Percentiles rank a stretch among this genome's conserved stretches.
phyloP scores from a whole-genome alignment of 2,329 filamentous ascomycete species.

The Gaeumannomyces sp. region DNA sequence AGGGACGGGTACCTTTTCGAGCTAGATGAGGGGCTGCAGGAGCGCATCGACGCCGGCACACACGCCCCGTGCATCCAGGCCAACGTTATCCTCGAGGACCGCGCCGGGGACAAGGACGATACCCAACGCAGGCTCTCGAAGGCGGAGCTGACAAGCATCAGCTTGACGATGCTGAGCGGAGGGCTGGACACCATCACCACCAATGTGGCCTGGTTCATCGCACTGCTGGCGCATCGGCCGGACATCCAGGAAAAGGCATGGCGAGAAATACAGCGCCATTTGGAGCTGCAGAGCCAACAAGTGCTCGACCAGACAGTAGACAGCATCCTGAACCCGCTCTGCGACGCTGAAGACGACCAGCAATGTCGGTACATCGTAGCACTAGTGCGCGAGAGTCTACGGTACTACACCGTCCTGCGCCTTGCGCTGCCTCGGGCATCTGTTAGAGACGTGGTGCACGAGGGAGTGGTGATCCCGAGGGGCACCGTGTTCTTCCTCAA shows the following conservation, averaged over 20 bases:
- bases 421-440: conserved; percentile 57
- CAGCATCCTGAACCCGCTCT: conserved; percentile 40
- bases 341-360: conserved; percentile 55
- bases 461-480: conserved; percentile 52
- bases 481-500: conserved; percentile 61
- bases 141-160: conserved; percentile 65
- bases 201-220: conserved; percentile 59
- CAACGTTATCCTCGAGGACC: conserved; percentile 14
- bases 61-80: conserved; percentile 24
- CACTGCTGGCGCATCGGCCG: conserved; percentile 49
- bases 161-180: conserved; percentile 62
- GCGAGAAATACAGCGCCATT: conserved; percentile 48
- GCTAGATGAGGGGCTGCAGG: conserved; percentile 48
- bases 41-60: conserved; percentile 21
- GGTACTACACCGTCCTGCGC: conserved; percentile 57
- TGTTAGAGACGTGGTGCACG: conserved; percentile 52
- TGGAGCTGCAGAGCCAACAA: conserved; percentile 19
- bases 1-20: conserved; percentile 49
- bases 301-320: background rate
- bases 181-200: conserved; percentile 63
- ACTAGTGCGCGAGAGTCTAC: conserved; percentile 54
- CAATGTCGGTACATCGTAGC: conserved; percentile 58
- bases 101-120: background rate
- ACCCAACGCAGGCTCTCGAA: background rate
- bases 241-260: conserved; percentile 58